A percentile compares a stretch with the other conserved stretches of the same genome.
These are phyloP conservation scores for Herpotrichia juniperi DNA, from an alignment of 2,329 filamentous ascomycete genomes.

Conservation along the genomic window DNA sequence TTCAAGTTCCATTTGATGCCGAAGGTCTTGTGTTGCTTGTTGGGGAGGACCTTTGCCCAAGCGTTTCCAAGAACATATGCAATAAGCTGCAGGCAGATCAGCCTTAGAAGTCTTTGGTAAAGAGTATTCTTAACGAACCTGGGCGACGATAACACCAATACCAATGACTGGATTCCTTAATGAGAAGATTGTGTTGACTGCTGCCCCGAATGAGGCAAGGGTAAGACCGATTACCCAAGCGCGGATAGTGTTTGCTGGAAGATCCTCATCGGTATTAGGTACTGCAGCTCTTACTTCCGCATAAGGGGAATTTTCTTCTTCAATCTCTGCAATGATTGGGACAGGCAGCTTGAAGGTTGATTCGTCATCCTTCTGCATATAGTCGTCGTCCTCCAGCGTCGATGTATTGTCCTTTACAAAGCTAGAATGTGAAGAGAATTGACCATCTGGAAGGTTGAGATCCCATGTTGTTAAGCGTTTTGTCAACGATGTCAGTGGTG, in stretches of 20 bases:
- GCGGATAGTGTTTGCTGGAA: constrained; percentile 37
- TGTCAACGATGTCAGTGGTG: constrained; percentile 7
- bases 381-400: not conserved
- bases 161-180: constrained; percentile 37
- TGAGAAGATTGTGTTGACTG: constrained; percentile 4
- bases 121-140: constrained; percentile 13
- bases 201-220: constrained; percentile 27
- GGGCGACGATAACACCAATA: constrained; percentile 35
- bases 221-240: constrained; percentile 38
- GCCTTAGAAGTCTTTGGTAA: not conserved
- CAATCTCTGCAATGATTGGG: constrained; percentile 2
- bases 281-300: constrained; percentile 18
- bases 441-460: constrained; percentile 14
- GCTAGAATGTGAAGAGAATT: constrained; percentile 7
- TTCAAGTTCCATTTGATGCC: constrained; percentile 63
- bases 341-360: constrained; percentile 6
- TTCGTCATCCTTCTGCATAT: constrained; percentile 1
- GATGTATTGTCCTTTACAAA: constrained; percentile 1
- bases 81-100: constrained; percentile 39
- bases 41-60: constrained; percentile 63
- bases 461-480: constrained; percentile 16
- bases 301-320: constrained; percentile 18
- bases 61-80: constrained; percentile 53
- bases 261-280: constrained; percentile 14
- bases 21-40: constrained; percentile 58